These are phyloP conservation scores for Carex myosuroides DNA, from an alignment of 176 grass and related monocot species.

Conservation along the genomic window DNA sequence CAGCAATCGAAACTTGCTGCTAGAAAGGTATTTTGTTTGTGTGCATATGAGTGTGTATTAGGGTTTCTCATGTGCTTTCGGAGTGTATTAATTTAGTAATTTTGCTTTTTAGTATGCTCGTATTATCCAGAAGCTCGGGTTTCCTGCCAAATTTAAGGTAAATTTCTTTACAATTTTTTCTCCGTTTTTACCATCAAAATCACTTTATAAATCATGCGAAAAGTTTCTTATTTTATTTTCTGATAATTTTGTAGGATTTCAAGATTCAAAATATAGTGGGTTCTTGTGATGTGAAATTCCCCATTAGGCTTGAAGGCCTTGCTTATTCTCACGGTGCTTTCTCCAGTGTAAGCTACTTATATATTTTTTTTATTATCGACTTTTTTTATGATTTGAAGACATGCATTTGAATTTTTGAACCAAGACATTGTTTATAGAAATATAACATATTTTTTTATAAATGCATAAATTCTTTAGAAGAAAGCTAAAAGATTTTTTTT, in stretches of 20 bases:
- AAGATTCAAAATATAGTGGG: slow-evolving; percentile 97
- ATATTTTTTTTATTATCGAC: slow-evolving; percentile 8
- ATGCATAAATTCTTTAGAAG: too few relatives aligned
- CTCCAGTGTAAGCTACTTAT: slow-evolving; percentile 61
- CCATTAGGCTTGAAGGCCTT: slow-evolving; percentile 91
- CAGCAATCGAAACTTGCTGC: slow-evolving; percentile 93
- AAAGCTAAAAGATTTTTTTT: not conserved
- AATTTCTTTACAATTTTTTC: not conserved
- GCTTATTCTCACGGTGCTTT: slow-evolving; percentile 94
- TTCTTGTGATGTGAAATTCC: slow-evolving; percentile 97
- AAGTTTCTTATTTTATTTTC: not conserved
- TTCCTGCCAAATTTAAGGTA: slow-evolving; percentile 99
- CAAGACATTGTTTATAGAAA: not conserved
- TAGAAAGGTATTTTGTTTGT: slow-evolving; percentile 54
- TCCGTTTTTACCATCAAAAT: not conserved
- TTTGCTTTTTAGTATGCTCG: slow-evolving; percentile 73
- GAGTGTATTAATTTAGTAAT: slow-evolving; percentile 14
- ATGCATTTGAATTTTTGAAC: not conserved
- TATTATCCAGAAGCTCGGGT: slow-evolving; percentile 98
- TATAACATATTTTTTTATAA: too few relatives aligned
- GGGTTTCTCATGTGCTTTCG: not conserved
- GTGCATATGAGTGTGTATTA: not conserved
- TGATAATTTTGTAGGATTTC: slow-evolving; percentile 48
- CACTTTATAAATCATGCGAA: not conserved
- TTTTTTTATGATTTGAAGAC: not conserved